phyloP scores from a whole-genome alignment of 192 early-diverging fungal genomes.

The Linderina pennispora region DNA sequence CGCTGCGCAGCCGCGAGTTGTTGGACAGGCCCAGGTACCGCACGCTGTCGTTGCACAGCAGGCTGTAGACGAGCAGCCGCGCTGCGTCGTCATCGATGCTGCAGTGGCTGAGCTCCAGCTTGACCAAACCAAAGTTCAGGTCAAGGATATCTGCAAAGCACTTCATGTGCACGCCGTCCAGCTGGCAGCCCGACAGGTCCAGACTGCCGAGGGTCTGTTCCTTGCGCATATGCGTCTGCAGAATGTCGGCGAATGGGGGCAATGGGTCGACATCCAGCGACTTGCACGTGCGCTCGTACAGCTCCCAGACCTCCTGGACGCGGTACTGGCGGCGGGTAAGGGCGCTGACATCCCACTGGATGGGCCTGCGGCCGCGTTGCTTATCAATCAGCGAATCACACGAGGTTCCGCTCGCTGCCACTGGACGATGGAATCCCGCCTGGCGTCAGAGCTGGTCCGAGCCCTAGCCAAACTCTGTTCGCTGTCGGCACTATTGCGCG shows the following conservation, averaged over 20 bases:
- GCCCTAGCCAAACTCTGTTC: too few relatives aligned
- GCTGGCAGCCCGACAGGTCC: slow-evolving; percentile 42
- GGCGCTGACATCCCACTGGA: slow-evolving; percentile 41
- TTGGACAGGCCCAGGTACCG: slow-evolving; percentile 60
- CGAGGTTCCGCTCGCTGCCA: too few relatives aligned
- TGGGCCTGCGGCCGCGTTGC: background rate
- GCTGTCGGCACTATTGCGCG: too few relatives aligned
- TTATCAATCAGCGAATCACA: too few relatives aligned
- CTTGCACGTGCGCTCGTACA: slow-evolving; percentile 34
- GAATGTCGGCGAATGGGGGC: slow-evolving; percentile 21
- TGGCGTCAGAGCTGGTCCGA: too few relatives aligned
- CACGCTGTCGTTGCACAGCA: slow-evolving; percentile 61
- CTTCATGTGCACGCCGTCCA: slow-evolving; percentile 53
- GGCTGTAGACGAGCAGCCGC: slow-evolving; percentile 64
- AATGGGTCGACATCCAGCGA: slow-evolving; percentile 28
- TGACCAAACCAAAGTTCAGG: slow-evolving; percentile 64
- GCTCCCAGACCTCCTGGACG: slow-evolving; percentile 38
- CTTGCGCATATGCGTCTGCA: slow-evolving; percentile 30
- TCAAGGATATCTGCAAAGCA: slow-evolving; percentile 72
- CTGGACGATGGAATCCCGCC: too few relatives aligned
- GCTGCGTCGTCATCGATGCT: slow-evolving; percentile 66
- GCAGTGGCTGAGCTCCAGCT: slow-evolving; percentile 64
- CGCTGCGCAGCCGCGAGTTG: slow-evolving; percentile 62
- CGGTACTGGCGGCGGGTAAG: slow-evolving; percentile 32
- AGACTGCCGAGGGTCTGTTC: slow-evolving; percentile 31